Base-by-base conservation (phyloP, 2,329 filamentous ascomycete species). In the Monosporascus sp. region DNA sequence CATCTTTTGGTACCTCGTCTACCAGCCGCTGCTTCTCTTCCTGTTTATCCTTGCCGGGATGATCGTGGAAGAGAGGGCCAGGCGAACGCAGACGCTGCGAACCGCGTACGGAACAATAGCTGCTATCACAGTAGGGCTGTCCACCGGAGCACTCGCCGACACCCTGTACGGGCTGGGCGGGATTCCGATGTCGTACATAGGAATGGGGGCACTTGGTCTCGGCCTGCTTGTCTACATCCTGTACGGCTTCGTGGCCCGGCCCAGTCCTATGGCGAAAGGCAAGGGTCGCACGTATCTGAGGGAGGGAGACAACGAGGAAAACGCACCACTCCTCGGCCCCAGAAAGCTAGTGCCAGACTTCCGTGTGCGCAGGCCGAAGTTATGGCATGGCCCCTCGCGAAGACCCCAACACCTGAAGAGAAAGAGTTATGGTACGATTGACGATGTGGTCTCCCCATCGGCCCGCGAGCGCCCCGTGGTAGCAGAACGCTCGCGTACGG, bases 111-210 rank as follows among this genome's bases (percentile, higher is more conserved):
- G 51, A 31, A 45, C 50, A 36, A 52, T 61, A 3, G 57, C 55
- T 20, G 48, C 46, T n/a, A 24, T 56, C 7, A 50, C 56, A 17
- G 50, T 50, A 6, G 18, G 52, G 6, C 31, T 62, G 6, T 62
- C 61, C 11, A 50, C 57, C 3, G 58, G 27, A 1, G 55, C 60
- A 2, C 57, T 60, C 15, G 24, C 61, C 11, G 62, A 64, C 38
- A 64, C 60, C 5, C 48, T 63, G 2, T 62, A 57, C 31, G 62
- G 62, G 6, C 54, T 64, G 20, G 61, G 62, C 2, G 62, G 62
- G 15, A 57, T 56, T 27, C 62, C 62, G 7, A 60, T 64, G 60
- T 64, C 62, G 14, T 64, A 64, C 39, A 54, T 64, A 38, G 62
- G 57, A 18, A 55, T 64, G 56, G 61, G 56, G 11, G 49, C 57